A percentile compares a stretch with the other conserved stretches of the same genome.
phyloP scores from a whole-genome alignment of 2,329 filamentous ascomycete species.

The Trichoderma aggressivum region DNA sequence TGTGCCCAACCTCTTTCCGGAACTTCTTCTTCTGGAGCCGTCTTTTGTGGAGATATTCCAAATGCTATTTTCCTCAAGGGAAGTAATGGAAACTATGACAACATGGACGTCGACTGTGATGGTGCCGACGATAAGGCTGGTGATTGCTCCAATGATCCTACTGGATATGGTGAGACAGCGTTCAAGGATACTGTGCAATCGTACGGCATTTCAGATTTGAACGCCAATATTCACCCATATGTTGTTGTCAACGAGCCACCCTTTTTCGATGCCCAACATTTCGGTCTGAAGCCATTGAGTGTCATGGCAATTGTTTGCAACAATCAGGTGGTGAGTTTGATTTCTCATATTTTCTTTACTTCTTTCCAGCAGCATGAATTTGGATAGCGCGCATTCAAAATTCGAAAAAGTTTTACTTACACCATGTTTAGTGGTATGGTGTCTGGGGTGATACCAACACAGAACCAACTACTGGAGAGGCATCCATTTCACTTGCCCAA shows the following conservation, averaged over 20 bases:
- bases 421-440: conserved; percentile 38
- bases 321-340: conserved; percentile 15
- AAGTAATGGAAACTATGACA: conserved; percentile 26
- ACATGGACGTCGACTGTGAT: conserved; percentile 54
- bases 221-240: conserved; percentile 45
- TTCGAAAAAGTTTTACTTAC: background rate
- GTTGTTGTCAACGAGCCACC: conserved; percentile 43
- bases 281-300: conserved; percentile 4
- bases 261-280: background rate
- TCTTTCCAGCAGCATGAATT: background rate
- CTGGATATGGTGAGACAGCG: conserved; percentile 39
- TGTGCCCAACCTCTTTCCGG: conserved; percentile 24
- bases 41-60: conserved; percentile 33
- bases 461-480: conserved; percentile 45
- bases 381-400: background rate
- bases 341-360: background rate
- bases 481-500: conserved; percentile 49
- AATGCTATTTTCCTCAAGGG: conserved; percentile 18
- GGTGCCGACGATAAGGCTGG: conserved; percentile 35
- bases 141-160: conserved; percentile 36
- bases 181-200: conserved; percentile 36
- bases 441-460: conserved; percentile 57
- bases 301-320: conserved; percentile 18
- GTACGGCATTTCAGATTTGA: conserved; percentile 37
- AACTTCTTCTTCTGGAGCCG: conserved; percentile 18